These are phyloP conservation scores for Sphaceloma murrayae DNA, from an alignment of 2,329 filamentous ascomycete genomes.

Conservation along the genomic window DNA sequence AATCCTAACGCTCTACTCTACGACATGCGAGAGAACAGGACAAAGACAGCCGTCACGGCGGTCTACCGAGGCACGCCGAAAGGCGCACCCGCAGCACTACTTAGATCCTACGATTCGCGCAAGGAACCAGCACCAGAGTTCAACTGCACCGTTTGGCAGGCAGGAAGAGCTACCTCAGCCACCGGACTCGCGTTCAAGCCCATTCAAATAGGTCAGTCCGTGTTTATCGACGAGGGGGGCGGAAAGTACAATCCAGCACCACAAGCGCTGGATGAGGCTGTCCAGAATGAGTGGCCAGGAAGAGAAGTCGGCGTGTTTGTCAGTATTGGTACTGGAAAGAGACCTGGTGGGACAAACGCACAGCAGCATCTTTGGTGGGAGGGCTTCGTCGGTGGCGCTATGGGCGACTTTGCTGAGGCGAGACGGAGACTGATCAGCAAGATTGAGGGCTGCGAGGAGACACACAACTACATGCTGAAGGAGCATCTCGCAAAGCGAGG, in stretches of 20 bases:
- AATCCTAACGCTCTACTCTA: conserved; percentile 83
- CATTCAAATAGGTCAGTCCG: conserved; percentile 82
- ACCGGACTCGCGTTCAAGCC: conserved; percentile 93
- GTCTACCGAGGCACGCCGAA: conserved; percentile 72
- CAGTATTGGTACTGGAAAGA: conserved; percentile 87
- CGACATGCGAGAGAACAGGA: conserved; percentile 68
- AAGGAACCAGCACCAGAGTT: conserved; percentile 80
- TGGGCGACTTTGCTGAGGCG: conserved; percentile 88
- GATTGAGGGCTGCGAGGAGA: conserved; percentile 89
- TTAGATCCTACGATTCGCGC: conserved; percentile 91
- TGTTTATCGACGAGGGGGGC: conserved; percentile 85
- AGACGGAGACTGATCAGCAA: conserved; percentile 72
- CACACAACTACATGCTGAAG: conserved; percentile 66
- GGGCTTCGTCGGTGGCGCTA: conserved; percentile 58
- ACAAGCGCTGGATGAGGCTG: conserved; percentile 77
- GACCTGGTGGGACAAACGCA: conserved; percentile 61
- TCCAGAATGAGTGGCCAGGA: conserved; percentile 89
- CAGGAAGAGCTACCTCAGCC: conserved; percentile 84
- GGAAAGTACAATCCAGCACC: conserved; percentile 90
- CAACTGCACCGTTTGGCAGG: conserved; percentile 94
- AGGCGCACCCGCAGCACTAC: conserved; percentile 39
- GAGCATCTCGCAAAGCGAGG: conserved; percentile 56
- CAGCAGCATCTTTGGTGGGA: conserved; percentile 79
- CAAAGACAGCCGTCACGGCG: conserved; percentile 70
- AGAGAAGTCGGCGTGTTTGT: conserved; percentile 86